Percentiles rank a stretch among this genome's conserved stretches.
Conservation (phyloP, 148 eudicot species). For the Fagopyrum homotropicum region DNA sequence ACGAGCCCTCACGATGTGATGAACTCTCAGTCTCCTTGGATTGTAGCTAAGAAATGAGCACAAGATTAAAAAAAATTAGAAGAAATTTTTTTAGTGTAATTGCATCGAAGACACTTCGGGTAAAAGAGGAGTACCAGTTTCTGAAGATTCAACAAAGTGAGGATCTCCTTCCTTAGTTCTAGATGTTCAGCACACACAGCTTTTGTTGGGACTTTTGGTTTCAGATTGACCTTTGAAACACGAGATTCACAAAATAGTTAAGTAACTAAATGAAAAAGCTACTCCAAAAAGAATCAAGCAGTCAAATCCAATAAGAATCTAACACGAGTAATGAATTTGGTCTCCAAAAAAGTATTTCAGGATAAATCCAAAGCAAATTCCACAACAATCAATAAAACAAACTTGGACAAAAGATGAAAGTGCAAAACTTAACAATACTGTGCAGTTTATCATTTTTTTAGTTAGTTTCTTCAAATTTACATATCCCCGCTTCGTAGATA, state of each 20-base stretch:
- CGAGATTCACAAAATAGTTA: not conserved
- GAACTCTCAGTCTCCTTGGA: conserved; percentile 87
- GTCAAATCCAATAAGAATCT: not conserved
- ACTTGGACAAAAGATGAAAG: not conserved
- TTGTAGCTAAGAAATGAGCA: conserved; percentile 51
- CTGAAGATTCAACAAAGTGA: conserved; percentile 87
- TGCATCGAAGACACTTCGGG: not conserved
- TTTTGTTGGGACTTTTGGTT: conserved; percentile 95
- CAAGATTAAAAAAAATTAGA: conserved; percentile 11
- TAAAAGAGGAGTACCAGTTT: conserved; percentile 49
- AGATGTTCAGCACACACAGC: conserved; percentile 98
- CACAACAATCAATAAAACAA: not conserved
- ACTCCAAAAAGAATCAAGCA: not conserved
- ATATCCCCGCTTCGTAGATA: too few relatives aligned
- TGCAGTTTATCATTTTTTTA: not conserved
- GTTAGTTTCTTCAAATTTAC: too few relatives aligned
- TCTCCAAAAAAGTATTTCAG: not conserved
- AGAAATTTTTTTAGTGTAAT: not conserved
- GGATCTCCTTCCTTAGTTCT: conserved; percentile 84
- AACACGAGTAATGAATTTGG: not conserved
- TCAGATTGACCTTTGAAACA: conserved; percentile 68
- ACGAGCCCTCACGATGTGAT: conserved; percentile 78
- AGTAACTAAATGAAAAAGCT: not conserved
- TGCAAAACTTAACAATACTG: not conserved
- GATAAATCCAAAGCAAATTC: not conserved